These are phyloP conservation scores for Diaporthe velutina DNA, from an alignment of 2,329 filamentous ascomycete species.

Conservation along the genomic window DNA sequence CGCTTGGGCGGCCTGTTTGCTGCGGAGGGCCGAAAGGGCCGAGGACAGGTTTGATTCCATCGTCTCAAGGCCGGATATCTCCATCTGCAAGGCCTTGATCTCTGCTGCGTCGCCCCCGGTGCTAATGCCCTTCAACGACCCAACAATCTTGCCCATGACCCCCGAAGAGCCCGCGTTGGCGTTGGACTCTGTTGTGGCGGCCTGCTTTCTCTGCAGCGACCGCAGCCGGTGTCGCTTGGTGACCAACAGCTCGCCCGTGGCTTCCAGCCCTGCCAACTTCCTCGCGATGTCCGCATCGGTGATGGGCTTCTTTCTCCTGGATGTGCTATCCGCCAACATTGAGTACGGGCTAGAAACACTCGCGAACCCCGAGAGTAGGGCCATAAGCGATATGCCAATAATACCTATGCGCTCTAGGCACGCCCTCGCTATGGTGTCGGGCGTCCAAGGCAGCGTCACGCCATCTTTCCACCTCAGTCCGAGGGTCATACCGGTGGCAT, in stretches of 20 bases:
- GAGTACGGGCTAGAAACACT: conserved; percentile 92
- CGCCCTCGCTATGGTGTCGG: conserved; percentile 60
- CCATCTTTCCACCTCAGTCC: conserved; percentile 41
- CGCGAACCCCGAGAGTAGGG: conserved; percentile 87
- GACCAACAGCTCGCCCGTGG: conserved; percentile 82
- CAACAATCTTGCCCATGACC: conserved; percentile 81
- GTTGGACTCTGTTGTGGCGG: conserved; percentile 40
- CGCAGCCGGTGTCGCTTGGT: conserved; percentile 81
- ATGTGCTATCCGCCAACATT: conserved; percentile 75
- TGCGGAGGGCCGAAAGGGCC: conserved; percentile 73
- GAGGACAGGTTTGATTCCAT: conserved; percentile 81
- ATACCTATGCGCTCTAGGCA: conserved; percentile 81
- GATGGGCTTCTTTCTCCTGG: conserved; percentile 66
- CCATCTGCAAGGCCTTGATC: conserved; percentile 74
- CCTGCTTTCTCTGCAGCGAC: conserved; percentile 74
- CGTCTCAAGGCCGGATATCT: conserved; percentile 83
- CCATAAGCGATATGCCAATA: conserved; percentile 89
- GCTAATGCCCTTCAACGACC: conserved; percentile 68
- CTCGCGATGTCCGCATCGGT: conserved; percentile 81
- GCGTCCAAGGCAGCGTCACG: conserved; percentile 38
- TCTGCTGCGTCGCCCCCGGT: conserved; percentile 72
- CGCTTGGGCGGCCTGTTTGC: conserved; percentile 72
- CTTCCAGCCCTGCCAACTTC: conserved; percentile 83
- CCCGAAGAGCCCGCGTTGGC: conserved; percentile 59
- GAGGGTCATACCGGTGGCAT: conserved; percentile 49